Percentiles rank a stretch among this genome's conserved stretches.
phyloP scores from a whole-genome alignment of 1,284 basidiomycete genomes.

The Wolfiporia cocos region DNA sequence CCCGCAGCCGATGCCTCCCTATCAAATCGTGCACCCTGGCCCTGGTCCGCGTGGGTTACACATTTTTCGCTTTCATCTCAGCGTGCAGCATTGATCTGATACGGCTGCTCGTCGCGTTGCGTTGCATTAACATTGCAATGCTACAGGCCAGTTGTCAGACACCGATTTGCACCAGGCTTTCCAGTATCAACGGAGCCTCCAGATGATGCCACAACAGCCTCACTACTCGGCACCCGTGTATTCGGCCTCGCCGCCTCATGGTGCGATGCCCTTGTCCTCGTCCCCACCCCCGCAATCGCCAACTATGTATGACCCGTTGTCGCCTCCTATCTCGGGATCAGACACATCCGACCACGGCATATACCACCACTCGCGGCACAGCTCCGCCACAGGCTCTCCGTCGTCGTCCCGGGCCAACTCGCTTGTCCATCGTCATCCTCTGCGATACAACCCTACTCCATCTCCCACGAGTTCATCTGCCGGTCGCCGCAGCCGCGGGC shows the following conservation, averaged over 20 bases:
- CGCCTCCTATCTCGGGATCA: slow-evolving; percentile 78
- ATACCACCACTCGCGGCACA: slow-evolving; percentile 69
- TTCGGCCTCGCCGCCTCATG: slow-evolving; percentile 43
- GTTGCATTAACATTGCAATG: slow-evolving; percentile 15
- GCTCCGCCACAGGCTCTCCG: slow-evolving; percentile 68
- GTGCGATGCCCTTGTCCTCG: slow-evolving; percentile 41
- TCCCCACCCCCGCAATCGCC: slow-evolving; percentile 71
- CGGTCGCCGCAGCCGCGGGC: slow-evolving; percentile 55
- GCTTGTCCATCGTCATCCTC: slow-evolving; percentile 63
- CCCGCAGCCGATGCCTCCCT: slow-evolving; percentile 33
- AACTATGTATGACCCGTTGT: slow-evolving; percentile 73
- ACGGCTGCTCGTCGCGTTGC: slow-evolving; percentile 31
- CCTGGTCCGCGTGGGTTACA: slow-evolving; percentile 50
- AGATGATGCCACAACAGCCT: slow-evolving; percentile 23
- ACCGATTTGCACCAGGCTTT: slow-evolving; percentile 36
- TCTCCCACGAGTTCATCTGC: slow-evolving; percentile 65
- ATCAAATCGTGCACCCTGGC: slow-evolving; percentile 38
- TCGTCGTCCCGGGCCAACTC: slow-evolving; percentile 66
- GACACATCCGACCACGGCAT: slow-evolving; percentile 76
- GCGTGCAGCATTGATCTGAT: slow-evolving; percentile 29
- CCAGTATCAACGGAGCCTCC: slow-evolving; percentile 24
- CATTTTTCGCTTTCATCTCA: slow-evolving; percentile 30
- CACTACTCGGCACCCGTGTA: slow-evolving; percentile 38
- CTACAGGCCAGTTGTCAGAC: slow-evolving; percentile 47
- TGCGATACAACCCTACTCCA: slow-evolving; percentile 71